phyloP scores from a whole-genome alignment of 148 eudicot species.

The Rheum nobile region DNA sequence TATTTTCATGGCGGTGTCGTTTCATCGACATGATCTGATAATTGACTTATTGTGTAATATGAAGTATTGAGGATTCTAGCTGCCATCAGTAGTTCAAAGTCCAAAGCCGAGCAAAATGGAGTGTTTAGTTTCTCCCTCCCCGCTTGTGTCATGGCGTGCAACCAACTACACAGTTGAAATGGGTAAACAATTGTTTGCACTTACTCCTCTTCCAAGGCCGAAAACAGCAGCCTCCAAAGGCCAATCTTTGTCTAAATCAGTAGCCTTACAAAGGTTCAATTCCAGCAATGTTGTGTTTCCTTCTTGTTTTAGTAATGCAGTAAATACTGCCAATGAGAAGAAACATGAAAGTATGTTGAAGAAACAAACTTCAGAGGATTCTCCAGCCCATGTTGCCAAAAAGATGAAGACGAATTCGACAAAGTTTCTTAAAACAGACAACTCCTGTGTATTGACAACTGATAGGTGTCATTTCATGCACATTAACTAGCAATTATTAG shows the following conservation, averaged over 20 bases:
- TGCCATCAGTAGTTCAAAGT: conserved; percentile 35
- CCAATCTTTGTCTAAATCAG: conserved; percentile 24
- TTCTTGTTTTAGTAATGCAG: no score
- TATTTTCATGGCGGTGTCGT: neutral
- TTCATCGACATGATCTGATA: no score
- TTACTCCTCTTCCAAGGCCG: no score
- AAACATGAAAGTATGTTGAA: no score
- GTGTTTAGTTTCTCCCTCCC: conserved; percentile 77
- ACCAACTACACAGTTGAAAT: conserved; percentile 36
- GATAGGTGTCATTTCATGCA: no score
- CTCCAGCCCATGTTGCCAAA: conserved; percentile 13
- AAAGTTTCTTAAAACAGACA: conserved; percentile 14
- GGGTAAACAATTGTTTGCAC: conserved; percentile 71
- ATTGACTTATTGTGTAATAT: no score
- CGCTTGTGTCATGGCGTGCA: conserved; percentile 90
- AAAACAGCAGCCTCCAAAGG: no score
- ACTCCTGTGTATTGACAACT: no score
- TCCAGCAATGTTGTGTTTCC: conserved; percentile 12
- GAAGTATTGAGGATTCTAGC: no score
- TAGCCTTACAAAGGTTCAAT: conserved; percentile 15
- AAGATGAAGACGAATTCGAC: conserved; percentile 14
- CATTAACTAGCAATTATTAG: no score
- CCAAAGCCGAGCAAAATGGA: conserved; percentile 43
- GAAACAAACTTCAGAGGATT: no score
- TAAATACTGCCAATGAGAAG: no score